Base-by-base conservation (phyloP, 2,329 filamentous ascomycete genomes). In the Parastagonospora nodorum region DNA sequence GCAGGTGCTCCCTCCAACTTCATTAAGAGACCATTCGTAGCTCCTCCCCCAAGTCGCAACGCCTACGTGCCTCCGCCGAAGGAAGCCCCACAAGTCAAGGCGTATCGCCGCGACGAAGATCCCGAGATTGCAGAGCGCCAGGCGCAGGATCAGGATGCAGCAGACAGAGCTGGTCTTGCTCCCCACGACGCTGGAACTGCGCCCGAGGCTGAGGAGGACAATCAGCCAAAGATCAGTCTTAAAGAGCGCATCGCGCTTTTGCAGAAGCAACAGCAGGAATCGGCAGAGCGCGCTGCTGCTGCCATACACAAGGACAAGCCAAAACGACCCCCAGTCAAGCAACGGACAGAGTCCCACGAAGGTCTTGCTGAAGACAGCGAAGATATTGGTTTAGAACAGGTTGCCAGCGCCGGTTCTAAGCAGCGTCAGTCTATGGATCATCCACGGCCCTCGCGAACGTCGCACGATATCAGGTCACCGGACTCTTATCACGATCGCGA, bases 21-120 rank as follows among this genome's bases (percentile, higher is more conserved):
- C 68, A 87, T 99, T 75, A 97, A 93, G 81, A 97, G 97, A 75
- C 92, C 93, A 0, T 99, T 97, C 66, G 92, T 99, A 49, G 90
- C 94, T 3, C 92, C 94, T 44, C 94, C 94, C 14, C 94, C 94
- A 0, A 96, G 92, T 73, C 88, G 91, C 61, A 88, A 97, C 77
- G 89, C 93, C 19, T 99, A 90, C 67, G 83, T 99, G 8, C 90
- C 93, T 24, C 90, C 94, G 19, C 87, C 89, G 4, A 81, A 87
- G 16, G 88, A 94, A 55, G 76, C 82, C 12, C 86, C 88, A 1
- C 82, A 87, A 5, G 82, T 87, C 41, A 95, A 88, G 76, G 74
- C 92, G 16, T 96, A 97, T 70, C 85, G 87, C 47, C 84, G 94
- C 40, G 92, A 97, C 7, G 93, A 97, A 71, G 92, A 97, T 58